Base-by-base conservation (phyloP, 2,329 filamentous ascomycete species). In the Pezicula neosporulosa region DNA sequence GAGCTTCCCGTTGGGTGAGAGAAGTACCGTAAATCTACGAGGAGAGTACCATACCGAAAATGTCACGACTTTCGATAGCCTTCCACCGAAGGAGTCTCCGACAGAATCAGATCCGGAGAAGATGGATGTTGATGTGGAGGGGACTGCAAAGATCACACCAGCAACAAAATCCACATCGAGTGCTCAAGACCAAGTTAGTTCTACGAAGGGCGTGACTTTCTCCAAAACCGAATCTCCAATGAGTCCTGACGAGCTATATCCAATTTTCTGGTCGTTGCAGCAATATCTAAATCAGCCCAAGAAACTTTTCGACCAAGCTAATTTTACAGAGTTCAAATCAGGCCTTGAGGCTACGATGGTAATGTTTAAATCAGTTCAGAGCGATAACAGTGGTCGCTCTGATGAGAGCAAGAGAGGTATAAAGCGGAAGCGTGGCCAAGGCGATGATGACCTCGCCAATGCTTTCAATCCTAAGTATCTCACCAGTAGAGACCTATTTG, bases 21-120 rank as follows among this genome's bases (percentile, higher is more conserved):
- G 93, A 67, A 97, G 94, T 67, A 97, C 94, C 0, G 94, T 99
- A 46, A 99, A 99, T 65, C 77, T 97, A 37, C 83, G 94, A 47
- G 94, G 94, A 60, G 93, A 97, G 72, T 99, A 94, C 60, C 94
- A 99, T 64, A 83, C 89, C 24, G 94, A 97, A 63, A 99, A 99
- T 74, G 82, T 92, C 50, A 99, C 95, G 1, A 84, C 82, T 0
- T 99, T 85, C 63, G 90, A 96, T 63, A 78, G 85, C 33, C 71
- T 75, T 6, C 60, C 70, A 28, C 64, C 44, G 64, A 62, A 28
- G 62, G 60, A 44, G 53, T 33, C 35, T 18, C n/a, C 21, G 8
- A 57, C 67, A 38, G 59, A 66, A 13, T 66, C 70, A 13, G 64
- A 66, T 19, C 63, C 66, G 9, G 78, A 82, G 51, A 75, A 74